Base-by-base conservation (phyloP, 148 eudicot genomes). In the Camellia granthamiana region DNA sequence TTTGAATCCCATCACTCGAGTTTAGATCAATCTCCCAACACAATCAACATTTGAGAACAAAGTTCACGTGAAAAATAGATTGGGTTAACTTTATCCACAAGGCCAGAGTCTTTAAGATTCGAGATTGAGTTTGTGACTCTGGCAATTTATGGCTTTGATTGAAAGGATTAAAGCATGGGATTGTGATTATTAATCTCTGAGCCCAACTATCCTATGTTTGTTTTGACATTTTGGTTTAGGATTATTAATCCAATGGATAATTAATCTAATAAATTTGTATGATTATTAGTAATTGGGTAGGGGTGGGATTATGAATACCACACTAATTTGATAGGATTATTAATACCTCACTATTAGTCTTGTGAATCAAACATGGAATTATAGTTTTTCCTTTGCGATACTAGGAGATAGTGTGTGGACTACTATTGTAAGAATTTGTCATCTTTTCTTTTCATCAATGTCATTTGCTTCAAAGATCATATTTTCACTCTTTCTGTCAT, bases 1-100 rank as follows among this genome's bases (percentile, higher is more conserved):
- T 43, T 71, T 79, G 13, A 71, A 79, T 10, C 76, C 81, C 51
- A 14, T 79, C 6, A 79, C 81, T 13, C 69, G 42, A 70, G 14
- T 19, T 1, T 49, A 44, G 9, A 46, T 71, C 19, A 8, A 59
- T 71, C 38, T 79, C 13, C 81, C 76, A 38, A 58, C 76, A 41
- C 43, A 58, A 44, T 58, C 76, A 3, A 71, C 69, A n/a, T 44
- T 69, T 61, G 6, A 16, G n/a, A 15, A 18, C 64, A 19, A 14
- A 18, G 64, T 14, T 11, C 14, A 3, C 1, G 64, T 4, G 14
- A 23, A 16, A 61, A 4, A 1, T 5, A 15, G 3, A 61, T 15
- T 61, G 19, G 6, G 15, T 61, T 61, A 15, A 4, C 18, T 61
- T 14, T 16, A 61, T 61, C 23, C 23, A 23, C 23, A 23, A 23